Evolutionary conservation across 768 basidiomycete genomes (phyloP).

Genomic region (Erythrobasidium yunnanense): DNA sequence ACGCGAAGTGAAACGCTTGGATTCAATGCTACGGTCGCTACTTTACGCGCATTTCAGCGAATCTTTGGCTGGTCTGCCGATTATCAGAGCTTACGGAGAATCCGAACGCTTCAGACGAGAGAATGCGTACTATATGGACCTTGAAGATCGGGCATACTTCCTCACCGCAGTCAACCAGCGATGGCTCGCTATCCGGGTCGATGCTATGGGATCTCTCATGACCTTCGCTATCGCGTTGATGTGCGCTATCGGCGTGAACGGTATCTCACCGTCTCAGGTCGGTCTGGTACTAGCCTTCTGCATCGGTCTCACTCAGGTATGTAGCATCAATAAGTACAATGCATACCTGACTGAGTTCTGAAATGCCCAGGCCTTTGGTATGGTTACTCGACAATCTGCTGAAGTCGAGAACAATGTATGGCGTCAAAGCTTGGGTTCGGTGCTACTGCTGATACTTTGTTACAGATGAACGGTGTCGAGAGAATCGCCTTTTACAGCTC

Average conservation of each 20-base stretch:
- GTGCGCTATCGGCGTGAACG: slow-evolving; percentile 60
- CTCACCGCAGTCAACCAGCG: slow-evolving; percentile 44
- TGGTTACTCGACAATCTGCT: slow-evolving; percentile 37
- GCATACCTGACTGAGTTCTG: not conserved
- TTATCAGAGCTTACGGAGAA: slow-evolving; percentile 66
- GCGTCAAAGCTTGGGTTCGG: not conserved
- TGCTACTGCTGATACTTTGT: not conserved
- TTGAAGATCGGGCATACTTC: slow-evolving; percentile 85
- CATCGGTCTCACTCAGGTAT: slow-evolving; percentile 61
- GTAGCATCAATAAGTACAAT: slow-evolving; percentile 46
- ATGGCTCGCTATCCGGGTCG: slow-evolving; percentile 84
- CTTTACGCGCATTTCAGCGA: slow-evolving; percentile 90
- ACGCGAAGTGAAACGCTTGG: slow-evolving; percentile 71
- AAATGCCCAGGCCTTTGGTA: slow-evolving; percentile 38
- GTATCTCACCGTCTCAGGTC: slow-evolving; percentile 67
- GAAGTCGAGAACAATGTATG: slow-evolving; percentile 69
- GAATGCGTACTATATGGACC: slow-evolving; percentile 63
- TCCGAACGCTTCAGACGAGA: slow-evolving; percentile 57
- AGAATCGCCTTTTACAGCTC: slow-evolving; percentile 71
- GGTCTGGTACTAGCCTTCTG: slow-evolving; percentile 72
- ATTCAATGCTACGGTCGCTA: slow-evolving; percentile 72
- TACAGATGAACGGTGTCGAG: slow-evolving; percentile 51
- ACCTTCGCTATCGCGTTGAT: slow-evolving; percentile 71
- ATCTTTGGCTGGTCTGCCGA: slow-evolving; percentile 66
- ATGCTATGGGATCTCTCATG: slow-evolving; percentile 60